Base-by-base conservation (phyloP, 1,284 basidiomycete species). In the Pisolithus thermaeus region DNA sequence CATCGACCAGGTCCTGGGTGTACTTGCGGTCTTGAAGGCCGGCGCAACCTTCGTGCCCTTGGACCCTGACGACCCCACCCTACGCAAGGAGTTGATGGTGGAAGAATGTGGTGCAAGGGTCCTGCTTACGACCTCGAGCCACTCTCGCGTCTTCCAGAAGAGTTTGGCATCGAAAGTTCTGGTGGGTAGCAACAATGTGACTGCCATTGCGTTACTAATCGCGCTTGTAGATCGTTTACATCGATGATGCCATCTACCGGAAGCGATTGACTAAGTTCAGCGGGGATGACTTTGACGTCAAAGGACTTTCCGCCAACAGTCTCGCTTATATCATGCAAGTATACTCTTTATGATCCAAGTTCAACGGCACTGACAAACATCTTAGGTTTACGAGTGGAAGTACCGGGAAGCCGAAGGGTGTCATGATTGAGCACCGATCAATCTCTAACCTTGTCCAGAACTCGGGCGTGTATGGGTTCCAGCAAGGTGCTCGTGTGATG, bases 1-100 rank as follows among this genome's bases (percentile, higher is more conserved):
- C 14, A 58, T 65, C 23, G 57, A 56, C 46, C 64, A 66, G 43
- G 58, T 69, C 14, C 42, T 67, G n/a, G 67, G 57, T 42, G 56
- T 66, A 44, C 53, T 70, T 39, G 63, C 66, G 1, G 59, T 66
- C 39, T 61, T 69, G 45, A 70, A 70, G 47, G 61, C 67, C 22
- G 67, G 67, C 44, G 61, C 60, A 7, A 51, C 58, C 4, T 67
- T 67, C 11, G 62, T 66, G 18, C 62, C 66, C 0, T 52, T 66
- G 42, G 66, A 69, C 52, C 64, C 64, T 7, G 64, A 66, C 11
- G 66, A 66, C 52, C 64, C 65, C n/a, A 57, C 58, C 5, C 50
- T 66, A 18, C 54, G 64, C 46, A 66, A 66, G 48, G 59, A 66
- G 30, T 50, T 67, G 3, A 58, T 68, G 45, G 52, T 67, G 22